Base-by-base conservation (phyloP, 306 rosid species). In the Trifolium repens region DNA sequence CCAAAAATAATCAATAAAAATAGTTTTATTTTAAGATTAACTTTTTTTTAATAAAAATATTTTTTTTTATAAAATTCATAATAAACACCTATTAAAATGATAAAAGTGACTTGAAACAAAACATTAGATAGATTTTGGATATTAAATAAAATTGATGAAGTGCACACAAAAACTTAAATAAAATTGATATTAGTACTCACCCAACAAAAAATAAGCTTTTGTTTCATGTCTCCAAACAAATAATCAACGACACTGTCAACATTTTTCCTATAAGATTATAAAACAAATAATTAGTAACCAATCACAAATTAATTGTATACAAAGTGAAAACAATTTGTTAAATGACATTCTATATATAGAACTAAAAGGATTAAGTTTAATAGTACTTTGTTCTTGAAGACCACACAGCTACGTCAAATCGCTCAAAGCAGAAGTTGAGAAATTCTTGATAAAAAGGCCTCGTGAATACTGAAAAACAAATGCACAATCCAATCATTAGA, bases 381-480 rank as follows among this genome's bases (percentile, higher is more conserved):
- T 67, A 76, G n/a, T 88, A 94, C 98, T 76, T 87, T 49, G 46
- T 72, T 87, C 97, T 86, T 70, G 97, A 91, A 72, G 98, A 86
- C 98, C 98, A 94, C 46, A 91, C 55, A n/a, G 80, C 97, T 49
- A 91, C 96, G 85, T 91, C 97, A 86, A 94, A 91, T 12, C 75
- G 83, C 85, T 91, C 88, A 34, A 94, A 94, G 93, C 98, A 91
- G 81, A 94, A 94, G 49, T 82, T 76, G 49, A 91, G 82, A 79
- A 94, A 94, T 82, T 90, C 97, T 39, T 63, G 40, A 83, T 65
- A 91, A 82, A 53, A 89, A 47, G 98, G 97, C 66, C 97, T 90
- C 82, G 80, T 88, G 87, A 94, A 90, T 79, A 91, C 96, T 91
- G 91, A 72, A 89, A 78, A 37, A 22, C 0, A 13, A 27, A 72